A percentile compares a stretch with the other conserved stretches of the same genome.
Evolutionary conservation across 441 rosid species (phyloP).

Genomic region (Rhodomyrtus psidioides): DNA sequence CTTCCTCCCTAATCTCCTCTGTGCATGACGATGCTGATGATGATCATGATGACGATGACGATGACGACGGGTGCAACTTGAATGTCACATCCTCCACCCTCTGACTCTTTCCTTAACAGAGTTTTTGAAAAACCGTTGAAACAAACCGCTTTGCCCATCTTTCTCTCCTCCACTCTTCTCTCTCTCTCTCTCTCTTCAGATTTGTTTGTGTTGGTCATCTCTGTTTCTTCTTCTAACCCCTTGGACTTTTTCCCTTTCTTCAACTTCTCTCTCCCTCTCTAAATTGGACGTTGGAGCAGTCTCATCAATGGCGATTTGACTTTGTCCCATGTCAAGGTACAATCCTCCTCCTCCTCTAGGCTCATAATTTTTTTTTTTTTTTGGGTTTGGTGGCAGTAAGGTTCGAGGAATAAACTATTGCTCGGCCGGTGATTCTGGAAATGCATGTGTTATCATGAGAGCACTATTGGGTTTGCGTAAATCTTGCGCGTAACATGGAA

Average conservation of each 20-base stretch:
- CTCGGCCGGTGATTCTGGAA: not conserved
- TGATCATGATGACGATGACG: not conserved
- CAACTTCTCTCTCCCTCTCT: not conserved
- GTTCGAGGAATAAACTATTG: not conserved
- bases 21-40: not conserved
- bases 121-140: not conserved
- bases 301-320: not conserved
- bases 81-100: not conserved
- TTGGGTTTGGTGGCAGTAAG: not conserved
- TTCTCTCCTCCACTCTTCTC: not conserved
- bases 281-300: not conserved
- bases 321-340: not conserved
- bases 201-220: not conserved
- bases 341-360: not conserved
- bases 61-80: not conserved
- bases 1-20: not conserved
- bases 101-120: not conserved
- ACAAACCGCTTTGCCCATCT: not conserved
- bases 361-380: not conserved
- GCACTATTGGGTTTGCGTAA: not conserved
- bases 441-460: not conserved
- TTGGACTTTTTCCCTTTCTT: not conserved
- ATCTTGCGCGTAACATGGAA: not conserved
- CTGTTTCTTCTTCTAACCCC: not conserved
- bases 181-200: not conserved